Evolutionary conservation across 192 early-diverging fungal genomes (phyloP).

Genomic region (Backusella macrospora): DNA sequence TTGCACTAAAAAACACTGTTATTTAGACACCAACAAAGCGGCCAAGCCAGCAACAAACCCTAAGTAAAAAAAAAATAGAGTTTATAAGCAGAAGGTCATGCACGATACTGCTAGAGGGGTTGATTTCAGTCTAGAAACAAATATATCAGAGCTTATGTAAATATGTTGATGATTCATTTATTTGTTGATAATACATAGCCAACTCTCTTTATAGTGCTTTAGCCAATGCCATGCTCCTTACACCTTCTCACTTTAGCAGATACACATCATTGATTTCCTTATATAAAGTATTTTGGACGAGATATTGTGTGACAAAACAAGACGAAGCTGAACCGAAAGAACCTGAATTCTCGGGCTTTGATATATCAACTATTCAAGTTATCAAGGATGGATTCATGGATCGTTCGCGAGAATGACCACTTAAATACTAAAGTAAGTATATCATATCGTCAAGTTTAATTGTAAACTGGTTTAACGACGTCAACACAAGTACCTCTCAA

Average conservation of each 20-base stretch:
- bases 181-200: background rate
- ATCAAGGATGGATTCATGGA: background rate
- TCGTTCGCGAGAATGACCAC: slow-evolving; percentile 9
- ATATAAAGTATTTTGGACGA: slow-evolving; percentile 19
- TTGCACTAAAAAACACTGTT: background rate
- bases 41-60: background rate
- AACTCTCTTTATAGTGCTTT: background rate
- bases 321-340: slow-evolving; percentile 11
- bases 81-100: background rate
- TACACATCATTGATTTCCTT: slow-evolving; percentile 6
- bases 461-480: no score
- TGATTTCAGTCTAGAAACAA: background rate
- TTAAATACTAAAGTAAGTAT: no score
- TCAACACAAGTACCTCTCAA: no score
- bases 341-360: background rate
- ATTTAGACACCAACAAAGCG: background rate
- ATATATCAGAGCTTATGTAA: background rate
- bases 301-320: slow-evolving; percentile 14
- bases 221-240: background rate
- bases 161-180: background rate
- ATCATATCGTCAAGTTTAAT: no score
- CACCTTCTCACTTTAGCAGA: background rate
- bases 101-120: background rate
- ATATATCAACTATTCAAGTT: slow-evolving; percentile 17
- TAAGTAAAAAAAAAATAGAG: background rate